Base-by-base conservation (phyloP, 2,329 filamentous ascomycete species). In the Lachnellula occidentalis region DNA sequence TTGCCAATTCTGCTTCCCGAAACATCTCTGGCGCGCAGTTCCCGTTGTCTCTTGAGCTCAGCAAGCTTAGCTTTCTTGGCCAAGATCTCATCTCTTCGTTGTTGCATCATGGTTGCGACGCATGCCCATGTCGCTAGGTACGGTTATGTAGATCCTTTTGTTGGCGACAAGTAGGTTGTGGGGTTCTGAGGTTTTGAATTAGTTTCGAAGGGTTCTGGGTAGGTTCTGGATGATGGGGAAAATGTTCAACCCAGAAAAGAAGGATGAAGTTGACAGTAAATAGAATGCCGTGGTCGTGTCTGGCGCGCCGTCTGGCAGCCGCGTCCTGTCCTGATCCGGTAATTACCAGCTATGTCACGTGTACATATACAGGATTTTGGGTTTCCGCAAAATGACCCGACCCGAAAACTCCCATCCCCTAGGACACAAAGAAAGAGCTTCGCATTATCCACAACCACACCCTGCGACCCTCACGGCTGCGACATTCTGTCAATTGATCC, bases 21-120 rank as follows among this genome's bases (percentile, higher is more conserved):
- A 64, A 88, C 84, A 70, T 95, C 89, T 69, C 81, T 88, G 61
- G 89, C 83, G 56, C 92, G 82, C 64, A 92, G 76, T 71, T 95
- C 91, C 65, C 94, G 83, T 75, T 96, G 91, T 59, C 89, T 84
- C 76, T 96, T 96, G 62, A 99, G 81, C 79, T 97, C 94, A 48
- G 90, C 92, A 66, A 99, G 90, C 78, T 94, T 96, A 60, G 92
- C 92, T 78, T 90, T 92, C 77, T 99, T 99, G 64, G 91, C 92
- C 66, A 94, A 78, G 64, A 99, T 96, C 78, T 99, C 94, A 78
- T 96, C 91, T 77, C 90, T 88, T 66, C 92, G 87, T 79, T 92
- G 77, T 71, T 84, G 83, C 78, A 87, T 86, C 58, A 63, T 67
- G 41, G 31, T 57, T 59, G 58, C 58, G 57, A 61, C 49, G 49